Evolutionary conservation across 164 flowering plant species (phyloP), one percentile per base, ranked within the genome.

Genomic region (Annona squamosa): DNA sequence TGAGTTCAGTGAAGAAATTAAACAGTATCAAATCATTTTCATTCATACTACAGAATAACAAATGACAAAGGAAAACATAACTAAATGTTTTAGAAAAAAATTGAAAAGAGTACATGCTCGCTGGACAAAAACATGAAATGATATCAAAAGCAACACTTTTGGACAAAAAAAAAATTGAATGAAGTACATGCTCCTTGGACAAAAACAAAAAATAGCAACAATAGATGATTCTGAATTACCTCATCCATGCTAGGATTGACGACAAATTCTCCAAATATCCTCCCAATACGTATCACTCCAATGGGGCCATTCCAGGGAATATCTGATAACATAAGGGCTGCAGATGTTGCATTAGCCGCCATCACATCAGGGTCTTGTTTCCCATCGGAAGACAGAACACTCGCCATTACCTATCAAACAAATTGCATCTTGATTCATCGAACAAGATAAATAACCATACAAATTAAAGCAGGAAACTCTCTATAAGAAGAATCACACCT

Each of bases 271-370:
- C 98, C 97, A 69, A 61, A 72, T 68, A 96, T 86, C 81, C 99
- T 87, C 66, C 98, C 99, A 42, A 96, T 77, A 57, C 98, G 91
- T 70, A 93, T 84, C 70, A 96, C 79, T 67, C 98, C 99, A 79
- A 96, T 91, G 45, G 99, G 99, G 5, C 99, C 99, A 78, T 81
- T 83, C 99, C 99, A 96, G 63, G 99, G 99, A 75, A 93, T 90
- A 88, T 96, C 98, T 69, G 99, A 96, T 78, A 93, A 71, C 98
- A 91, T 90, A 69, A 96, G 91, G 72, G 99, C 99, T 78, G 97
- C 96, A 69, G 99, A 96, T 73, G 99, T 84, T n/a, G 99, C 99
- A 86, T 95, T 95, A 80, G 98, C 97, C 72, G 98, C 98, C 93
- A 95, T 82, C 67, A 95, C 82, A 85, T 91, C 97, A 57, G 99